Evolutionary conservation across 1,284 basidiomycete genomes (phyloP).

Genomic region (Neotropicomus parvogracilis): DNA sequence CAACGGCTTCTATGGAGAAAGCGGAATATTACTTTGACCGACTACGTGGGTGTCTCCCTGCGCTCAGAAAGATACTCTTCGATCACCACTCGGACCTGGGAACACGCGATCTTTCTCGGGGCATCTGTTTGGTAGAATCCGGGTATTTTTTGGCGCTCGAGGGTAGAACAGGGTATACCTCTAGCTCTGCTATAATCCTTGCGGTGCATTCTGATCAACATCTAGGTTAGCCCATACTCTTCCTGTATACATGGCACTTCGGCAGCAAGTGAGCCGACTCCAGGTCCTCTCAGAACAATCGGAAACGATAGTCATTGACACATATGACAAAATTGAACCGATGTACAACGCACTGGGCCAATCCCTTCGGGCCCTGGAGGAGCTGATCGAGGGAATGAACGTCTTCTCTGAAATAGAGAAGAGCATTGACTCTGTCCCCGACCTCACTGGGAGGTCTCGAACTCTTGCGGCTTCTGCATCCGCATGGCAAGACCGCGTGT

Average conservation of each 20-base stretch:
- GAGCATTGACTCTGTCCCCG: constrained; percentile 21
- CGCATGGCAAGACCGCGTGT: constrained; percentile 26
- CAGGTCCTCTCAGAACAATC: constrained; percentile 21
- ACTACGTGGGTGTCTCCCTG: constrained; percentile 65
- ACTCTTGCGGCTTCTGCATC: constrained; percentile 19
- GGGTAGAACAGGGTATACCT: constrained; percentile 42
- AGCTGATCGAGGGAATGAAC: constrained; percentile 37
- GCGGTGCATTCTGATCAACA: background rate
- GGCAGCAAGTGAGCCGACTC: constrained; percentile 19
- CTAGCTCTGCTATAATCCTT: background rate
- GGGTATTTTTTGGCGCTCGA: constrained; percentile 63
- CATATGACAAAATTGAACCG: constrained; percentile 21
- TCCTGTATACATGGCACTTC: constrained; percentile 14
- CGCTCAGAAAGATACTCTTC: constrained; percentile 61
- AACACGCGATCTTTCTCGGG: constrained; percentile 82
- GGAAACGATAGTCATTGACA: constrained; percentile 22
- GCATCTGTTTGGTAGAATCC: constrained; percentile 78
- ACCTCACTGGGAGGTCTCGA: constrained; percentile 32
- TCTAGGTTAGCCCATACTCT: constrained; percentile 40
- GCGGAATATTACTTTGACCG: constrained; percentile 72
- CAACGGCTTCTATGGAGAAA: constrained; percentile 33
- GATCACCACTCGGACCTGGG: constrained; percentile 80
- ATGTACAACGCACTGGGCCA: constrained; percentile 29
- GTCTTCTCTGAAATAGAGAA: constrained; percentile 36
- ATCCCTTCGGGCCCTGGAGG: constrained; percentile 36